phyloP scores from a whole-genome alignment of 352 stramenopile species.

The Phytophthora pisi region DNA sequence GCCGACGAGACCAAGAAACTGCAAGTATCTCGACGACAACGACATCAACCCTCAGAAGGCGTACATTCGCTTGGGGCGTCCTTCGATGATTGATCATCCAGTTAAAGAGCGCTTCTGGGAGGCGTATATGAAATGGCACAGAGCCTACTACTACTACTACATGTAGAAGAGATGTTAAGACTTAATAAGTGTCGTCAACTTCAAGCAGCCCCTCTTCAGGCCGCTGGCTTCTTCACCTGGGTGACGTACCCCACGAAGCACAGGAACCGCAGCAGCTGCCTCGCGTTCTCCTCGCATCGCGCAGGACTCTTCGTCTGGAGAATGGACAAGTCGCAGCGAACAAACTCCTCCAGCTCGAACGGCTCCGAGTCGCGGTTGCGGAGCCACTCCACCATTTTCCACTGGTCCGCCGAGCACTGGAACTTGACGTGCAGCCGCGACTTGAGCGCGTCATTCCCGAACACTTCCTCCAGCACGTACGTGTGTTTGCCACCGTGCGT shows the following conservation, averaged over 20 bases:
- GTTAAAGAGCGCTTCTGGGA: too few relatives aligned
- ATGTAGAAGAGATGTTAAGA: too few relatives aligned
- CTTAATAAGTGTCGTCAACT: too few relatives aligned
- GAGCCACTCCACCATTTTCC: conserved; percentile 62
- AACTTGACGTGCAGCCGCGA: conserved; percentile 58
- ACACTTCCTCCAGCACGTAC: conserved; percentile 47
- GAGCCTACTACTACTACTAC: too few relatives aligned
- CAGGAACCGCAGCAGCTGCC: conserved; percentile 63
- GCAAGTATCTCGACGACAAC: too few relatives aligned
- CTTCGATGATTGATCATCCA: too few relatives aligned
- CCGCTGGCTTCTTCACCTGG: conserved; percentile 34
- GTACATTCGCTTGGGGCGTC: too few relatives aligned
- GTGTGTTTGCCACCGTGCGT: conserved; percentile 5
- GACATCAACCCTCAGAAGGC: too few relatives aligned
- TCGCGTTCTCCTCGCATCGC: conserved; percentile 34
- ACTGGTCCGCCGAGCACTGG: conserved; percentile 51
- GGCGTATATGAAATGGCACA: too few relatives aligned
- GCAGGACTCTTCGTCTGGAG: conserved; percentile 8
- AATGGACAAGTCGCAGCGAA: not conserved
- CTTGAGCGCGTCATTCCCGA: conserved; percentile 32
- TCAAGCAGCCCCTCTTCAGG: not conserved
- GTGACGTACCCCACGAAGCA: conserved; percentile 51
- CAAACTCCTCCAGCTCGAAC: conserved; percentile 41
- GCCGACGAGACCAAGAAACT: too few relatives aligned
- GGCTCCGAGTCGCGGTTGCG: conserved; percentile 22